Conservation (phyloP, 2,329 filamentous ascomycete species). For the Ceratocystis diversiconidia region DNA sequence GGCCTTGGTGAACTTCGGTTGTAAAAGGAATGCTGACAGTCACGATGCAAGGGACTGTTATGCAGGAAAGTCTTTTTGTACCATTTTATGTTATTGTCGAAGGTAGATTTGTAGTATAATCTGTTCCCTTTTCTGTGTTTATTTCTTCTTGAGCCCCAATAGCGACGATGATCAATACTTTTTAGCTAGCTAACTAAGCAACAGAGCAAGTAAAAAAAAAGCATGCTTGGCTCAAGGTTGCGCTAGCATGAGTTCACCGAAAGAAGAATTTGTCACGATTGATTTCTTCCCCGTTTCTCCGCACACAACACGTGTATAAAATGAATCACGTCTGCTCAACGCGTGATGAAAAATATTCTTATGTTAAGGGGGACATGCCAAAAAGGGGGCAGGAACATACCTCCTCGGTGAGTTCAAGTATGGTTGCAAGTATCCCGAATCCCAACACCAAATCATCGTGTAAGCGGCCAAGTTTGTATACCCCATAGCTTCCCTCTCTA, state of each 20-base stretch:
- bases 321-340: neutral
- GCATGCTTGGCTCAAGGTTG: too few relatives aligned
- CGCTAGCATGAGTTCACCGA: too few relatives aligned
- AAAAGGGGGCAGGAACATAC: neutral
- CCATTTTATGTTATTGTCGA: neutral
- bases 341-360: neutral
- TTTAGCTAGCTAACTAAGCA: too few relatives aligned
- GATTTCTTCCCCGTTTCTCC: neutral
- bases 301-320: neutral
- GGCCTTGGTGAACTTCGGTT: neutral
- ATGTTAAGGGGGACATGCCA: neutral
- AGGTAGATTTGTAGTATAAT: too few relatives aligned
- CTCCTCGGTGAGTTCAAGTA: neutral
- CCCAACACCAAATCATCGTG: neutral
- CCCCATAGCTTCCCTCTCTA: neutral
- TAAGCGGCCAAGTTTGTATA: neutral
- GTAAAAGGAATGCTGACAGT: neutral
- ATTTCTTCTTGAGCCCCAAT: too few relatives aligned
- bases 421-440: neutral
- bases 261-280: too few relatives aligned
- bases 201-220: too few relatives aligned
- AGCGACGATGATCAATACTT: too few relatives aligned
- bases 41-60: neutral
- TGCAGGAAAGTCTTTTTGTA: conserved; percentile 1
- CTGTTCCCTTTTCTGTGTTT: too few relatives aligned